Base-by-base conservation (phyloP, 495 filamentous ascomycete genomes). In the Trichoderma asperelloides region DNA sequence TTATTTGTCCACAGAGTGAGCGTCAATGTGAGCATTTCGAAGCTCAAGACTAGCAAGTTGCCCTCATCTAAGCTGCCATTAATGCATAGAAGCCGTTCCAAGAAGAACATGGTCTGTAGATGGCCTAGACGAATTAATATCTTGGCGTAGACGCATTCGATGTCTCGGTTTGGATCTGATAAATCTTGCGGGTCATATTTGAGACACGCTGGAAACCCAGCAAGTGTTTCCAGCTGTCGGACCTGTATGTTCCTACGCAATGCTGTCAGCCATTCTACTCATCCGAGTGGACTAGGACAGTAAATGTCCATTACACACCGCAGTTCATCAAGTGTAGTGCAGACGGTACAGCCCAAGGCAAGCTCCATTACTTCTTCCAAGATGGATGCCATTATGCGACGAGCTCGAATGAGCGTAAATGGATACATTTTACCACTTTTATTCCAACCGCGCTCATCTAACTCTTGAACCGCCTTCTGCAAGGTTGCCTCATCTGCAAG, bases 351-450 rank as follows among this genome's bases (percentile, higher is more conserved):
- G 1, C 83, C 80, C 51, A 69, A 27, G 11, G 65, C 84, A 21
- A 88, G 80, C 67, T 87, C 81, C 23, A 89, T 79, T 8, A 88
- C 82, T 64, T 87, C 80, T 66, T 89, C 87, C 15, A 81, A 72
- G 9, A 84, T 78, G 3, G 78, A 66, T 0, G 81, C 75, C 9
- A 87, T 73, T 2, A 81, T 73, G 21, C 82, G 78, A 41, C 85
- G 81, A 7, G 85, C 77, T 5, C 86, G 79, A 18, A 80, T 69
- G 62, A 78, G 74, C 4, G 80, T 81, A 37, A 77, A 78, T 23
- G 78, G 72, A 33, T 79, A 66, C 12, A 79, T 72, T 7, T 66
- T 60, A 0, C 78, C 79, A 13, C 76, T 68, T 0, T 75, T 79
- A 65, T 83, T 82, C 87, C 87, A 89, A 0, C 86, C 87, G 4